These are phyloP conservation scores for Neodidymelliopsis sp. DNA, from an alignment of 2,329 filamentous ascomycete genomes.

Conservation along the genomic window DNA sequence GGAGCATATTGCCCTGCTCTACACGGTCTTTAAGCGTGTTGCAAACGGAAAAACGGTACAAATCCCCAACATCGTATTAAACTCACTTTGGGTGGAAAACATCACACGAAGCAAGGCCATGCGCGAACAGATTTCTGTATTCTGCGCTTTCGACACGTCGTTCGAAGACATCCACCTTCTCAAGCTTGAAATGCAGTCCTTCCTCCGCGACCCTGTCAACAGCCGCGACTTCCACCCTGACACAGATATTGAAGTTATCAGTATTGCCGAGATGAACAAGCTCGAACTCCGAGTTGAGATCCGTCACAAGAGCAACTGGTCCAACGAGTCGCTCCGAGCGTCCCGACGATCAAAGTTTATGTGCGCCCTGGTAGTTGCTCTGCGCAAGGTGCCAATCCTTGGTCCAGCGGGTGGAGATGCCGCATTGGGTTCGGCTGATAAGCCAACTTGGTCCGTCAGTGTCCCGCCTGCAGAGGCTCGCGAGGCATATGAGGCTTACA, in stretches of 20 bases:
- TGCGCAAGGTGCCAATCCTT: constrained; percentile 87
- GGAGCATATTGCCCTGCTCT: constrained; percentile 92
- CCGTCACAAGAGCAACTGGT: constrained; percentile 76
- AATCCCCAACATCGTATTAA: constrained; percentile 90
- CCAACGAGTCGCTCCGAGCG: constrained; percentile 78
- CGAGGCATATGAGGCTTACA: constrained; percentile 63
- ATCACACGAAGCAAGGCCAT: constrained; percentile 89
- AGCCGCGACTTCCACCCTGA: constrained; percentile 89
- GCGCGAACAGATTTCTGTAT: constrained; percentile 82
- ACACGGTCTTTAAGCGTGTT: constrained; percentile 88
- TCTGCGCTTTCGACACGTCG: constrained; percentile 82
- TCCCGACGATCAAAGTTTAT: constrained; percentile 93
- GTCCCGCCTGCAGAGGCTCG: constrained; percentile 74
- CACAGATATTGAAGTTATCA: constrained; percentile 77
- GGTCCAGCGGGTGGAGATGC: constrained; percentile 76
- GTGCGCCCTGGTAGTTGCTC: constrained; percentile 84
- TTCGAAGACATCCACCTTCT: constrained; percentile 91
- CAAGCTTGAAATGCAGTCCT: constrained; percentile 82
- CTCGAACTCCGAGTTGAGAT: constrained; percentile 83
- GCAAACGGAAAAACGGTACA: constrained; percentile 80
- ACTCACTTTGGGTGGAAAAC: constrained; percentile 95
- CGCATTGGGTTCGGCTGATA: constrained; percentile 67
- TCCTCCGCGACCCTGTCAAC: constrained; percentile 85
- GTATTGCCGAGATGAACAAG: constrained; percentile 87
- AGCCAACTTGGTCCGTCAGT: constrained; percentile 82